Base-by-base conservation (phyloP, 495 filamentous ascomycete species). In the Penicillium pulvis region DNA sequence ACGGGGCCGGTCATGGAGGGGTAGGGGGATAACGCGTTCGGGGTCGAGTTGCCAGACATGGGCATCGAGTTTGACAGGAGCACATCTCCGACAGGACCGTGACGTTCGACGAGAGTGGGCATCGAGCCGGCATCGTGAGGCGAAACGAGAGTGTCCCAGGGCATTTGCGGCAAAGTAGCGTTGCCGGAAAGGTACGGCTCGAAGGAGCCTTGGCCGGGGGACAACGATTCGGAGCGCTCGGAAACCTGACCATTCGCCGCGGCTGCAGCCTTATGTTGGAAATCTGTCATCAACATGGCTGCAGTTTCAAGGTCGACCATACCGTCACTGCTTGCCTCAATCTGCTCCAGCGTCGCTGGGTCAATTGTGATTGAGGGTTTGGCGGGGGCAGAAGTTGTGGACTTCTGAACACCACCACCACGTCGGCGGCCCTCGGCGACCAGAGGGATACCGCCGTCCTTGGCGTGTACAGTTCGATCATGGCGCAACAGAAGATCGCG, bases 251-350 rank as follows among this genome's bases (percentile, higher is more conserved):
- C 81, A 57, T 85, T 89, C 78, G 91, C 93, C 39, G 89, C 87
- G 50, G 90, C 90, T 65, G 88, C 90, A 66, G 94, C 93, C 78
- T 97, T 96, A 77, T 97, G 92, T 79, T 96, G 95, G 73, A 98
- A 89, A 77, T 98, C 91, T 71, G 95, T 94, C 83, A 98, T 94
- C 80, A 98, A 86, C 90, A 96, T 97, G 62, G 95, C 94, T 67
- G 94, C 94, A 69, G 92, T 93, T 84, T 98, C 94, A 74, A 97
- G 86, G 79, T 97, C 93, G 71, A 96, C 90, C 83, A 94, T 90
- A 73, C 90, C 92, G 73, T 98, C 94, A 77, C 86, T 91, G 78
- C 88, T 91, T 61, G 90, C 91, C 76, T 97, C 93, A 59, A 97
- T 91, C 73, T 97, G 93, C 78, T 98, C 94, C 66, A 98, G 79